These are phyloP conservation scores for Candida ficus DNA, from an alignment of 805 yeast species.

Conservation along the genomic window DNA sequence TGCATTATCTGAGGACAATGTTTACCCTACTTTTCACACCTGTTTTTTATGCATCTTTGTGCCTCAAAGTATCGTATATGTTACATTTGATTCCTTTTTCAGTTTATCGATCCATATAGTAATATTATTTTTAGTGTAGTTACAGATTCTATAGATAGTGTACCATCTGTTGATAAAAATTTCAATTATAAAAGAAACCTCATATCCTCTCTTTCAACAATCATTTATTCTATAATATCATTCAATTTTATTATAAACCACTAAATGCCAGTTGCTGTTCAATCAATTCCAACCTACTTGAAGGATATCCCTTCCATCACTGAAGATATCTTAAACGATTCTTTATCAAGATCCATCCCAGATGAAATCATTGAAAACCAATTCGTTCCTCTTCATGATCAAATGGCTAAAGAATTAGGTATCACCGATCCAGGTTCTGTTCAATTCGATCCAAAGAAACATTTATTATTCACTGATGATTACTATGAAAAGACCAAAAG, in stretches of 20 bases:
- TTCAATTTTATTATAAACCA: neutral
- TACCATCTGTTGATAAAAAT: no score
- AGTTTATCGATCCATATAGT: neutral
- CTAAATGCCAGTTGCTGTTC: constrained; percentile 6
- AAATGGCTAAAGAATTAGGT: constrained; percentile 13
- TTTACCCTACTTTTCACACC: neutral
- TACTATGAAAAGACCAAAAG: constrained; percentile 32
- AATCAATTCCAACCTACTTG: constrained; percentile 1
- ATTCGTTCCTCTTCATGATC: constrained; percentile 5
- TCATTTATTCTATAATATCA: no score
- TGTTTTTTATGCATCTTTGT: neutral
- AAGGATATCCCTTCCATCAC: constrained; percentile 8
- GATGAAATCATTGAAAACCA: constrained; percentile 4
- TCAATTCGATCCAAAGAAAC: constrained; percentile 33
- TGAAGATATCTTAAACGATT: constrained; percentile 8
- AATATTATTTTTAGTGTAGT: no score
- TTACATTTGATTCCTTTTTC: constrained; percentile 1
- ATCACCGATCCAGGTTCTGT: constrained; percentile 21
- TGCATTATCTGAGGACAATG: no score
- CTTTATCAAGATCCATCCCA: constrained; percentile 3
- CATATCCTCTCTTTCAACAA: no score
- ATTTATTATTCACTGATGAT: constrained; percentile 34
- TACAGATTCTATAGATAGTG: neutral
- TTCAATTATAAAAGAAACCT: neutral
- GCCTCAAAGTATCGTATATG: neutral